Evolutionary conservation across 805 yeast genomes (phyloP).

Genomic region (Spencermartinsiella europaea): DNA sequence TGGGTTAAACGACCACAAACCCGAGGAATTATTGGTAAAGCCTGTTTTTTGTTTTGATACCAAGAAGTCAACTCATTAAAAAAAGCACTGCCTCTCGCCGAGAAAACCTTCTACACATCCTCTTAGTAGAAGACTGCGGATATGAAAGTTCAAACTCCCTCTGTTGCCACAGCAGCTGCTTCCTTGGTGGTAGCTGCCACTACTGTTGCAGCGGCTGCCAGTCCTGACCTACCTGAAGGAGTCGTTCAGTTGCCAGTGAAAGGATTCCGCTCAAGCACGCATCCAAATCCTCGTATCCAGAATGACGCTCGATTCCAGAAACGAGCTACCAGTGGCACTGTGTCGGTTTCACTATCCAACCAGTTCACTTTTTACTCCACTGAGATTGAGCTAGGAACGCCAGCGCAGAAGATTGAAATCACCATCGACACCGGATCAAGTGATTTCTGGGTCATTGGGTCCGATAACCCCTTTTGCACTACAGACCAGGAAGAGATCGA

Average conservation of each 20-base stretch:
- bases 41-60: no score
- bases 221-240: conserved; percentile 1
- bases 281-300: conserved; percentile 17
- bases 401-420: conserved; percentile 47
- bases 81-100: no score
- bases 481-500: conserved; percentile 28
- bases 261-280: conserved; percentile 10
- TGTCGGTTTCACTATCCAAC: conserved; percentile 22
- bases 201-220: background rate
- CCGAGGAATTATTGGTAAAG: no score
- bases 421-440: conserved; percentile 67
- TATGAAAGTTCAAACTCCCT: no score
- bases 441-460: conserved; percentile 52
- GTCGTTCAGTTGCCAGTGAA: conserved; percentile 14
- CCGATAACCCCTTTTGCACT: conserved; percentile 41
- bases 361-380: conserved; percentile 29
- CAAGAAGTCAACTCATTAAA: no score
- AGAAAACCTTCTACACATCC: no score
- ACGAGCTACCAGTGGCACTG: background rate
- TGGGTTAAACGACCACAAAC: no score
- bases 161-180: no score
- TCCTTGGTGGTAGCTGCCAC: no score
- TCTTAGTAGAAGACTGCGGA: no score
- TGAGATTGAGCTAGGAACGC: conserved; percentile 46
- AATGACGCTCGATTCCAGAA: conserved; percentile 1